Evolutionary conservation across 2,329 filamentous ascomycete species (phyloP).

Genomic region (Sarocladium oryzae): DNA sequence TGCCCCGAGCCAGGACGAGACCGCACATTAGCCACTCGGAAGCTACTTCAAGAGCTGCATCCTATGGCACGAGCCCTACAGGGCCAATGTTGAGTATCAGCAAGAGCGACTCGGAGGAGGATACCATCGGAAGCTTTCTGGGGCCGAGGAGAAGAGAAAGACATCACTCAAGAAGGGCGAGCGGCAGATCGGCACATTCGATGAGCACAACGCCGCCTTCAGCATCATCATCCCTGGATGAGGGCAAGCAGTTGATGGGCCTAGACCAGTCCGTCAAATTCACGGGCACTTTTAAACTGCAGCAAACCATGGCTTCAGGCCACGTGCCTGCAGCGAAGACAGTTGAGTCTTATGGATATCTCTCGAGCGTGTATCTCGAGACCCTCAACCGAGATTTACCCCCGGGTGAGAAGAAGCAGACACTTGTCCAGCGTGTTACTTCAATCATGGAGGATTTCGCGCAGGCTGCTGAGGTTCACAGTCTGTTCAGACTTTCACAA

Average conservation of each 20-base stretch:
- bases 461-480: slow-evolving; percentile 47
- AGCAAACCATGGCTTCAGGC: slow-evolving; percentile 58
- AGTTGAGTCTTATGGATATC: slow-evolving; percentile 47
- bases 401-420: slow-evolving; percentile 25
- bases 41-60: slow-evolving; percentile 24
- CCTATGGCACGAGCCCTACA: slow-evolving; percentile 45
- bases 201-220: slow-evolving; percentile 50
- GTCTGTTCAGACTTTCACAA: slow-evolving; percentile 54
- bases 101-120: slow-evolving; percentile 55
- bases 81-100: slow-evolving; percentile 48
- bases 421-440: slow-evolving; percentile 41
- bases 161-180: slow-evolving; percentile 22
- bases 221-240: slow-evolving; percentile 27
- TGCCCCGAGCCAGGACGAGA: slow-evolving; percentile 35
- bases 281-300: slow-evolving; percentile 50
- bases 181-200: slow-evolving; percentile 34
- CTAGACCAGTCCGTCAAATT: slow-evolving; percentile 53
- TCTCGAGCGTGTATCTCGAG: slow-evolving; percentile 50
- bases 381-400: slow-evolving; percentile 45
- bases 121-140: slow-evolving; percentile 54
- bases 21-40: slow-evolving; percentile 30
- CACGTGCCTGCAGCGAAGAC: slow-evolving; percentile 46
- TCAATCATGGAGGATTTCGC: slow-evolving; percentile 51
- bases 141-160: slow-evolving; percentile 34
- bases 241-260: slow-evolving; percentile 37